A percentile compares a stretch with the other conserved stretches of the same genome.
phyloP scores from a whole-genome alignment of 257 asterid species.

The Rehmannia glutinosa region DNA sequence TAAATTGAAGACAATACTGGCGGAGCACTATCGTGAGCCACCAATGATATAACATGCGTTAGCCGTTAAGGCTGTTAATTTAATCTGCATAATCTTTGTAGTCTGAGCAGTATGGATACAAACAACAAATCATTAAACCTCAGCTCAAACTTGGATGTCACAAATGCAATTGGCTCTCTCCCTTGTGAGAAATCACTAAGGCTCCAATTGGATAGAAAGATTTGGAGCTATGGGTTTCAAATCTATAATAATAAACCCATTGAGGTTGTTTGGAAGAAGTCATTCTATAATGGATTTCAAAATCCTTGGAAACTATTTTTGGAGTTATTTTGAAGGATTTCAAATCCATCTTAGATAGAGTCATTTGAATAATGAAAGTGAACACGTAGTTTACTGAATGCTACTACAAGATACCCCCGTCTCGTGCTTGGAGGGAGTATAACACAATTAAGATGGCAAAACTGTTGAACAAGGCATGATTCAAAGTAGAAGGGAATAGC shows the following conservation, averaged over 20 bases:
- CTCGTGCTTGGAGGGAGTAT: too few relatives aligned
- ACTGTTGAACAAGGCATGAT: background rate
- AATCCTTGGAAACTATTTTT: too few relatives aligned
- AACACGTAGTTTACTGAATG: too few relatives aligned
- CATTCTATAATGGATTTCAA: too few relatives aligned
- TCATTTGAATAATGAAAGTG: too few relatives aligned
- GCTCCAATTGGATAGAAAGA: too few relatives aligned
- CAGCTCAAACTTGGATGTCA: background rate
- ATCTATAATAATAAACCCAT: too few relatives aligned
- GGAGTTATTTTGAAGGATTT: too few relatives aligned
- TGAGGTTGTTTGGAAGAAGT: too few relatives aligned
- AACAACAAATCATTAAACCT: slow-evolving; percentile 4
- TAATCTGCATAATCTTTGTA: background rate
- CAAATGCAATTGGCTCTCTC: background rate
- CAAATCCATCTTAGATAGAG: too few relatives aligned
- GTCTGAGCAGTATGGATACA: background rate
- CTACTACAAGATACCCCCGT: too few relatives aligned
- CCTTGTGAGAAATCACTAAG: background rate
- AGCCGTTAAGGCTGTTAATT: background rate
- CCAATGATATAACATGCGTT: background rate
- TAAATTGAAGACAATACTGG: background rate
- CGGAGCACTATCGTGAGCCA: background rate
- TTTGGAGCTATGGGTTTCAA: too few relatives aligned
- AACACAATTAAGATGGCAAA: background rate
- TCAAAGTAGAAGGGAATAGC: background rate